These are phyloP conservation scores for Nothophytophthora sp. DNA, from an alignment of 352 stramenopile species.

Conservation along the genomic window DNA sequence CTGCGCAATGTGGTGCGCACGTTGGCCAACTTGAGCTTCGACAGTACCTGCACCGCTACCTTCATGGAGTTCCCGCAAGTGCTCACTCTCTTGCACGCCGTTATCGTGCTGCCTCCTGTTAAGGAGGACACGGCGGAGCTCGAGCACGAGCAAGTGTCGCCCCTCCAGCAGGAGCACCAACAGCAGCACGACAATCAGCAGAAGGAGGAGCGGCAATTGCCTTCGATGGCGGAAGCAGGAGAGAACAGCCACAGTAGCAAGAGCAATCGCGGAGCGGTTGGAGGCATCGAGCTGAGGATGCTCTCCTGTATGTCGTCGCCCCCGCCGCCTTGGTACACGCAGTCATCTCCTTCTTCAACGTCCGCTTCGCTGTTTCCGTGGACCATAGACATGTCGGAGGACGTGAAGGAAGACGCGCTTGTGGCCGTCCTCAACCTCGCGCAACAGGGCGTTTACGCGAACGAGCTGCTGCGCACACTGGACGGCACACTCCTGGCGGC, in stretches of 20 bases:
- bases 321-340: conserved; percentile 19
- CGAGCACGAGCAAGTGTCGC: too few species aligned
- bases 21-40: conserved; percentile 68
- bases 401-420: conserved; percentile 67
- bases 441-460: conserved; percentile 38
- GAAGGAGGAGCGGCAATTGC: conserved; percentile 1
- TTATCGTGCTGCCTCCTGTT: conserved; percentile 27
- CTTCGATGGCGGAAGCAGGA: conserved; percentile 9
- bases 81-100: conserved; percentile 44
- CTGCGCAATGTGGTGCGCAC: conserved; percentile 60
- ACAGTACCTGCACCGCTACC: conserved; percentile 38
- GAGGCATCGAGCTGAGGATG: conserved; percentile 2
- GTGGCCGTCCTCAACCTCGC: conserved; percentile 70
- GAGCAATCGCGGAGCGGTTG: background rate
- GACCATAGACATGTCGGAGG: conserved; percentile 34
- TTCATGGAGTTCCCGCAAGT: conserved; percentile 66
- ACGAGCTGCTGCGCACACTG: conserved; percentile 55
- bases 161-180: too few species aligned
- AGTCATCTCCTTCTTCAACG: conserved; percentile 1
- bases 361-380: conserved; percentile 18
- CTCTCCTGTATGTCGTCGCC: background rate
- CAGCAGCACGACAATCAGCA: background rate
- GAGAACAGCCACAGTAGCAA: too few species aligned
- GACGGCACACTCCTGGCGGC: conserved; percentile 53
- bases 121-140: conserved; percentile 1